Evolutionary conservation across 129 eudicot species (phyloP).

Genomic region (Flaveria robusta): DNA sequence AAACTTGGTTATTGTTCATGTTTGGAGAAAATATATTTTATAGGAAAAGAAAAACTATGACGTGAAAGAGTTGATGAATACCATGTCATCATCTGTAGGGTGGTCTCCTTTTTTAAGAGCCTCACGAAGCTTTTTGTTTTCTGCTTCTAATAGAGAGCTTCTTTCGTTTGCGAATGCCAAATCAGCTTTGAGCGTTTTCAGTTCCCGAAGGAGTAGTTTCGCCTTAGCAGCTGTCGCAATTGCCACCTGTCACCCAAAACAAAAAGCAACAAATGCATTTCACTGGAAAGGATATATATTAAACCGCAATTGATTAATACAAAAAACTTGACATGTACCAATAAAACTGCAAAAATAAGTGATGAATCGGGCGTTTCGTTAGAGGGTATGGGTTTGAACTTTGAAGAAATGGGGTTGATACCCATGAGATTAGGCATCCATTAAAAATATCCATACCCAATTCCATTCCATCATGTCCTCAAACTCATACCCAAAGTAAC

Average conservation of each 20-base stretch:
- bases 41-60: too few species aligned
- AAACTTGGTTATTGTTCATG: too few species aligned
- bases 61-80: conserved; percentile 23
- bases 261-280: conserved; percentile 3
- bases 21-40: too few species aligned
- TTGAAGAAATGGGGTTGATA: background rate
- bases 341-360: too few species aligned
- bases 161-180: conserved; percentile 70
- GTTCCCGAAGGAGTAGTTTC: conserved; percentile 68
- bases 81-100: conserved; percentile 83
- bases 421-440: background rate
- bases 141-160: conserved; percentile 78
- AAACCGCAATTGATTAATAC: too few species aligned
- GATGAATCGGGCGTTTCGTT: too few species aligned
- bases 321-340: too few species aligned
- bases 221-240: conserved; percentile 85
- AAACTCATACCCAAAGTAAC: background rate
- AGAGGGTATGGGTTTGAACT: background rate
- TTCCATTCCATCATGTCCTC: background rate
- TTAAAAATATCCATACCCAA: background rate
- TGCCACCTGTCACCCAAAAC: conserved; percentile 58
- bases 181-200: conserved; percentile 78
- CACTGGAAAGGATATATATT: background rate
- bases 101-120: conserved; percentile 55
- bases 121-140: conserved; percentile 72